Percentiles rank a stretch among this genome's conserved stretches.
These are phyloP conservation scores for Avena sativa DNA, from an alignment of 176 grass and related monocot genomes.

Conservation along the genomic window DNA sequence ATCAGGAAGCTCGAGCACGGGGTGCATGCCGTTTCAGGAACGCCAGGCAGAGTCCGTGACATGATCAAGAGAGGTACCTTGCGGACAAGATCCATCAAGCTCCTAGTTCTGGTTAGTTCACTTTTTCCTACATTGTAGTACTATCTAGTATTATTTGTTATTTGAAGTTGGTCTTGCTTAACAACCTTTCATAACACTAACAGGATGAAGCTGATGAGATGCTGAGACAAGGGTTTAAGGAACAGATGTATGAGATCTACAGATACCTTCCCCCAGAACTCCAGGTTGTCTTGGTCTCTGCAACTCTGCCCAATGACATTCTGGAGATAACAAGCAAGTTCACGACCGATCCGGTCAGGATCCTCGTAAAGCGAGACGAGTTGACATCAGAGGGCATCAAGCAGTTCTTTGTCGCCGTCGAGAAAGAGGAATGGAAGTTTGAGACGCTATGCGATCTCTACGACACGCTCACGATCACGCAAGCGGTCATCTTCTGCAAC, in stretches of 20 bases:
- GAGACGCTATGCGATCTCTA: conserved; percentile 98
- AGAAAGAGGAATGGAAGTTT: conserved; percentile 99
- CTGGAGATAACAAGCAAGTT: conserved; percentile 96
- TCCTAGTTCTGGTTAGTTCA: conserved; percentile 72
- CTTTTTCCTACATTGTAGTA: neutral
- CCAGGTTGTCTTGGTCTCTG: conserved; percentile 84
- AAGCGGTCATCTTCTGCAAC: conserved; percentile 99
- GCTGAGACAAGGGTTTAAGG: conserved; percentile 92
- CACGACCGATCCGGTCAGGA: conserved; percentile 87
- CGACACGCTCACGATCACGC: conserved; percentile 94
- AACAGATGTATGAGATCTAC: conserved; percentile 96
- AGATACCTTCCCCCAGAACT: conserved; percentile 86
- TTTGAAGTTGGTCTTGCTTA: neutral
- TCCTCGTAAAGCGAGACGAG: conserved; percentile 99
- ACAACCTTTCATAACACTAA: conserved; percentile 41
- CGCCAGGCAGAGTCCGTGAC: conserved; percentile 81
- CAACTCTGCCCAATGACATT: conserved; percentile 92
- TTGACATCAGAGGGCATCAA: conserved; percentile 97
- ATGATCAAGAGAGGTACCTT: conserved; percentile 92
- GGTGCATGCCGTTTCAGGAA: conserved; percentile 87
- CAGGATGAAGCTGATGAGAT: conserved; percentile 98
- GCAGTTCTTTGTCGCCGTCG: conserved; percentile 97
- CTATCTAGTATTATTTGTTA: neutral
- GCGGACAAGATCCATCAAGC: conserved; percentile 85
- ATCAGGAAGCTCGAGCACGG: conserved; percentile 84